Conservation (phyloP, 1,139 yeast genomes). For the Protomyces arabidopsidicola region DNA sequence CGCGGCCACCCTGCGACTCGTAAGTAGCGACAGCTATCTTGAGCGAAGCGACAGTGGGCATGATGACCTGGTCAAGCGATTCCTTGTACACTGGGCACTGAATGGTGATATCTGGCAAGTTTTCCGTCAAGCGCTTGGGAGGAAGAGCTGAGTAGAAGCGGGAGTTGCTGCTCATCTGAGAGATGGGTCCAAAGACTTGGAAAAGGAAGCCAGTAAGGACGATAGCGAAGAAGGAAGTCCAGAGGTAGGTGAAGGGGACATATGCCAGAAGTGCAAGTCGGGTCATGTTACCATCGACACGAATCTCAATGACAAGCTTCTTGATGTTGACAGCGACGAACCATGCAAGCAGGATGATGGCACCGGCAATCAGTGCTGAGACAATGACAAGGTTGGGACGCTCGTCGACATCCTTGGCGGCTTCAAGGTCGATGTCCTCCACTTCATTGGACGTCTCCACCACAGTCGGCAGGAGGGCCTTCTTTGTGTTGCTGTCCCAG, state of each 20-base stretch:
- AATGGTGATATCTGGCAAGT: conserved; percentile 29
- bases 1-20: conserved; percentile 28
- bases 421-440: conserved; percentile 5
- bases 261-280: conserved; percentile 16
- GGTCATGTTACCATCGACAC: conserved; percentile 10
- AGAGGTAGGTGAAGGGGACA: conserved; percentile 8
- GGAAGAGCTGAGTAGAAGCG: conserved; percentile 27
- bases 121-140: conserved; percentile 27
- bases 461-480: conserved; percentile 1
- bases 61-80: conserved; percentile 26
- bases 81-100: conserved; percentile 31
- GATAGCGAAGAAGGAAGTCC: conserved; percentile 15
- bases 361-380: neutral
- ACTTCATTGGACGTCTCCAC: conserved; percentile 7
- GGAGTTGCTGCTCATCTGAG: conserved; percentile 28
- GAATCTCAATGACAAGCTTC: conserved; percentile 12
- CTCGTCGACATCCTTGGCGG: neutral
- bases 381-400: conserved; percentile 1
- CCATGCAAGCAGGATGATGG: conserved; percentile 14
- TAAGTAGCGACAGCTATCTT: conserved; percentile 17
- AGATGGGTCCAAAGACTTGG: conserved; percentile 28
- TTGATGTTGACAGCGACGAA: conserved; percentile 19
- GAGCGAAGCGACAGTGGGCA: conserved; percentile 25
- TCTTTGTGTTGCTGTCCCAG: conserved; percentile 14
- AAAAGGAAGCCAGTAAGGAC: conserved; percentile 9